A percentile compares a stretch with the other conserved stretches of the same genome.
Evolutionary conservation across 768 basidiomycete genomes (phyloP).

Genomic region (Suillus paluster): DNA sequence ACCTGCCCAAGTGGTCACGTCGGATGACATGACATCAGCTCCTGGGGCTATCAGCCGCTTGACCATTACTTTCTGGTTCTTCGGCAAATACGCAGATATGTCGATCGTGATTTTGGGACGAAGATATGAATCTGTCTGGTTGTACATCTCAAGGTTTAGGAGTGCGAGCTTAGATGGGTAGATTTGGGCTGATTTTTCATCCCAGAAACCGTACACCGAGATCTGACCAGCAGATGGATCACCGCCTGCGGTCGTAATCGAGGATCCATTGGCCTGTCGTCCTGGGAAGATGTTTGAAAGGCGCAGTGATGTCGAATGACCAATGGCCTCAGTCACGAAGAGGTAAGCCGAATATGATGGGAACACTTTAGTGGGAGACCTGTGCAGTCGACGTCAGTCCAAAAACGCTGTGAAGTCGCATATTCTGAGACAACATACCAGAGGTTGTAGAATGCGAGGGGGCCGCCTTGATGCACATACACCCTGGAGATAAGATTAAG

Average conservation of each 20-base stretch:
- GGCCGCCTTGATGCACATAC: constrained; percentile 60
- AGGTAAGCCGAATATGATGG: constrained; percentile 58
- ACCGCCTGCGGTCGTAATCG: constrained; percentile 53
- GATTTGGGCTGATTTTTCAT: constrained; percentile 24
- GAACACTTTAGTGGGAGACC: constrained; percentile 57
- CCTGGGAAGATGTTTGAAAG: constrained; percentile 57
- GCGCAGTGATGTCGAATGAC: constrained; percentile 45
- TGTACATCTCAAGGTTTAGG: constrained; percentile 56
- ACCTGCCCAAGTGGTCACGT: constrained; percentile 54
- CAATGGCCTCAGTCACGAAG: constrained; percentile 53
- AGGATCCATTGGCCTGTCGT: constrained; percentile 54
- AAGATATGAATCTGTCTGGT: constrained; percentile 45
- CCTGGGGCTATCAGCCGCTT: constrained; percentile 51
- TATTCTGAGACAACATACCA: constrained; percentile 38
- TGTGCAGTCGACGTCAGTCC: constrained; percentile 19
- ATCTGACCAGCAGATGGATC: constrained; percentile 52
- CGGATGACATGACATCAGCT: constrained; percentile 48
- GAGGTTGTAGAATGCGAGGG: constrained; percentile 52
- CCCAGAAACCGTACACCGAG: constrained; percentile 58
- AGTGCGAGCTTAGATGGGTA: constrained; percentile 52
- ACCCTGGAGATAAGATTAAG: constrained; percentile 33
- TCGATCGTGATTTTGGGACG: constrained; percentile 51
- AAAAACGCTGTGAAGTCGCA: neutral
- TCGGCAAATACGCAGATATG: constrained; percentile 45
- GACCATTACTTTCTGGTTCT: constrained; percentile 37